Evolutionary conservation across 2,329 filamentous ascomycete genomes (phyloP).

Genomic region (Epichloe glyceriae): DNA sequence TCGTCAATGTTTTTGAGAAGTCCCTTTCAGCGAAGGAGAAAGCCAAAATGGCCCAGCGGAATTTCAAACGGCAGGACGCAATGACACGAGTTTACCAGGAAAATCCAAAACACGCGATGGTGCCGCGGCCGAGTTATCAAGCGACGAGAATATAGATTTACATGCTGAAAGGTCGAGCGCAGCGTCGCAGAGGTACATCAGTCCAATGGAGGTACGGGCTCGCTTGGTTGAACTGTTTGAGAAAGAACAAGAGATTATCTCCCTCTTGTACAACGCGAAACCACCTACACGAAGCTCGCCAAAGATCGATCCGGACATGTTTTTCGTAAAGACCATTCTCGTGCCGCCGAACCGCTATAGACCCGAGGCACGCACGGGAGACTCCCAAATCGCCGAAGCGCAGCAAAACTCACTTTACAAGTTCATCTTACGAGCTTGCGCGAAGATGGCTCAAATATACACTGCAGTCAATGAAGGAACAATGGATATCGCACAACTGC

Average conservation of each 20-base stretch:
- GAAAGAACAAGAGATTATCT: conserved; percentile 72
- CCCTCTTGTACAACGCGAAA: conserved; percentile 73
- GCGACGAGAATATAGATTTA: conserved; percentile 29
- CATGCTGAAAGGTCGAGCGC: conserved; percentile 26
- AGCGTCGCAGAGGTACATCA: conserved; percentile 58
- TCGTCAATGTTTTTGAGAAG: conserved; percentile 88
- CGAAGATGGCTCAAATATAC: conserved; percentile 60
- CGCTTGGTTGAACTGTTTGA: conserved; percentile 69
- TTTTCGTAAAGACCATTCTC: conserved; percentile 76
- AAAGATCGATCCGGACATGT: conserved; percentile 70
- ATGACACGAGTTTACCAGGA: conserved; percentile 33
- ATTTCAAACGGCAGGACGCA: conserved; percentile 56
- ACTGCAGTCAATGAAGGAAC: conserved; percentile 31
- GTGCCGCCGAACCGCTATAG: conserved; percentile 89
- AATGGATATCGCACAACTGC: conserved; percentile 53
- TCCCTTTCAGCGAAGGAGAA: conserved; percentile 61
- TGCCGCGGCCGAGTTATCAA: conserved; percentile 26
- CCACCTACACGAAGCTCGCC: conserved; percentile 43
- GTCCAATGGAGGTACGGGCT: conserved; percentile 69
- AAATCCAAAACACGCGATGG: conserved; percentile 19
- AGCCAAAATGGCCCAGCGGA: conserved; percentile 58
- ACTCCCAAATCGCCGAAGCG: conserved; percentile 72
- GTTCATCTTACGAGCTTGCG: conserved; percentile 63
- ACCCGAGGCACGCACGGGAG: conserved; percentile 71
- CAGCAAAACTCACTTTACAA: conserved; percentile 84